Conservation (phyloP, 2,329 filamentous ascomycete genomes). For the Nemania sp. region DNA sequence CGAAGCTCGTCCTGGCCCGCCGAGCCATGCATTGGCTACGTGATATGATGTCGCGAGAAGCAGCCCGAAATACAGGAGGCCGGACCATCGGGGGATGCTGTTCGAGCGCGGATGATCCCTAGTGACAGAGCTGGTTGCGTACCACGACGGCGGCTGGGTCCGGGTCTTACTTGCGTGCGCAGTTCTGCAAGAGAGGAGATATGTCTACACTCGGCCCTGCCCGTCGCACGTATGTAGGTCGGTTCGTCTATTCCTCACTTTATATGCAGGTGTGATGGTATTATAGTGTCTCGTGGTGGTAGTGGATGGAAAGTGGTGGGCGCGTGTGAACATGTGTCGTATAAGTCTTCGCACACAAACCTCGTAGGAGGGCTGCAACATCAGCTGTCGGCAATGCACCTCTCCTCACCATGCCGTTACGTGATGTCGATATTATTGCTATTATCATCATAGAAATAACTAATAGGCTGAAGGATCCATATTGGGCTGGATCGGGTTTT, state of each 20-base stretch:
- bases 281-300: not conserved
- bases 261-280: conserved; percentile 11
- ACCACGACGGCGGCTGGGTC: conserved; percentile 14
- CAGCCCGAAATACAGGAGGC: not conserved
- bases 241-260: conserved; percentile 9
- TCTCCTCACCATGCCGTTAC: not conserved
- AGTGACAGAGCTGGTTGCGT: conserved; percentile 13
- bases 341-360: conserved; percentile 11
- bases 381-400: conserved; percentile 13
- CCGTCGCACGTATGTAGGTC: conserved; percentile 15
- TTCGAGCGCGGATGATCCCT: conserved; percentile 16
- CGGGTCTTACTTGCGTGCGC: conserved; percentile 28
- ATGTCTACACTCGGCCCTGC: conserved; percentile 13
- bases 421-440: not conserved
- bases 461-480: conserved; percentile 21
- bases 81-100: conserved; percentile 7
- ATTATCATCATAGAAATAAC: not conserved
- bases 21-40: conserved; percentile 18
- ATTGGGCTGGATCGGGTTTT: conserved; percentile 22
- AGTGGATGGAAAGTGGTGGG: conserved; percentile 2
- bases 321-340: conserved; percentile 5
- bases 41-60: conserved; percentile 2
- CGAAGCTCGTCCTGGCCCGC: conserved; percentile 8
- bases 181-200: conserved; percentile 21
- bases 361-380: conserved; percentile 7